phyloP scores from a whole-genome alignment of 2,329 filamentous ascomycete species.

The Ophiostoma himal-ulmi region DNA sequence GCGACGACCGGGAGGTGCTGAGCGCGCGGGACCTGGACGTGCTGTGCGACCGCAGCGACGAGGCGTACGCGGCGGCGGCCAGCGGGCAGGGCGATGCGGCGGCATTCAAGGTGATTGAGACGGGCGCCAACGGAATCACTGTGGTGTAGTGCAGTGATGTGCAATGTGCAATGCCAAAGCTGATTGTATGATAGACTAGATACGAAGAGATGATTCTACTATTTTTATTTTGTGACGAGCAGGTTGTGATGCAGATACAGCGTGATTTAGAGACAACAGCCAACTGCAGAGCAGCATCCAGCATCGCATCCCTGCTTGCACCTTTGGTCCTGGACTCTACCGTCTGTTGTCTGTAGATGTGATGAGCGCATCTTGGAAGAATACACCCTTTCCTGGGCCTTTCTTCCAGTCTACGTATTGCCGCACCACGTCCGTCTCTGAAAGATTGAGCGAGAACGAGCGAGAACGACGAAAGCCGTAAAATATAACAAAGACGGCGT shows the following conservation, averaged over 20 bases:
- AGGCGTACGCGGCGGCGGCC: constrained; percentile 64
- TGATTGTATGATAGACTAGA: not conserved
- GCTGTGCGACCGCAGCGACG: constrained; percentile 67
- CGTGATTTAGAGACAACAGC: not conserved
- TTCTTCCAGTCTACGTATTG: not conserved
- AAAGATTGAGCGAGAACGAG: not conserved
- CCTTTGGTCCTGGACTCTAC: not conserved
- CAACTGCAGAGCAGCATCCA: not conserved
- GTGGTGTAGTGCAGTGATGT: constrained; percentile 19
- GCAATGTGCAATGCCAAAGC: not conserved
- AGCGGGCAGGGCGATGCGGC: constrained; percentile 68
- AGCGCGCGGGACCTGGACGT: constrained; percentile 70
- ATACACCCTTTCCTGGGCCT: not conserved
- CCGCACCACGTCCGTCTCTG: not conserved
- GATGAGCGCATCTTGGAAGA: not conserved
- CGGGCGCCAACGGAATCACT: constrained; percentile 50
- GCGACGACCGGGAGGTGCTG: constrained; percentile 57
- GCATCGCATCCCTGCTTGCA: not conserved
- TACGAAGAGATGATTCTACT: not conserved
- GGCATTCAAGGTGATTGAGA: constrained; percentile 74
- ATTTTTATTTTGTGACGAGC: not conserved
- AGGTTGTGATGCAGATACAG: no score
- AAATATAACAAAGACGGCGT: not conserved
- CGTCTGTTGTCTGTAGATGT: not conserved
- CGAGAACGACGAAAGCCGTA: not conserved